A percentile compares a stretch with the other conserved stretches of the same genome.
phyloP scores from a whole-genome alignment of 2,329 filamentous ascomycete species.

The Simplicillium sp. region DNA sequence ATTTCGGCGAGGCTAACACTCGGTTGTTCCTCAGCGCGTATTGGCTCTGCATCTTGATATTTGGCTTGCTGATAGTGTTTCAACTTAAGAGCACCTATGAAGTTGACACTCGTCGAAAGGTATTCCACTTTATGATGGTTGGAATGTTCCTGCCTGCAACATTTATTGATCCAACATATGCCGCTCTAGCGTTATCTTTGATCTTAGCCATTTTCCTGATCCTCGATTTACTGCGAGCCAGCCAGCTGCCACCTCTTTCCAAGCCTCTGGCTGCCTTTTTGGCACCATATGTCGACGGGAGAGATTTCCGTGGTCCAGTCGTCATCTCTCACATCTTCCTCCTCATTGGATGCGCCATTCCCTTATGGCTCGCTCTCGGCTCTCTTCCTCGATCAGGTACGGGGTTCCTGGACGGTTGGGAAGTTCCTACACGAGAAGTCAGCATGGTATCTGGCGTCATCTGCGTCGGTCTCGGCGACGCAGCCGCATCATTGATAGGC shows the following conservation, averaged over 20 bases:
- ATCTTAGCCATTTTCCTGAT: slow-evolving; percentile 79
- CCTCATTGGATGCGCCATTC: slow-evolving; percentile 88
- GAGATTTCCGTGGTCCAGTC: slow-evolving; percentile 86
- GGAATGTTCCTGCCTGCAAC: slow-evolving; percentile 84
- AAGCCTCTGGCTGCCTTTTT: slow-evolving; percentile 80
- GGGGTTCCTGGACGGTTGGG: slow-evolving; percentile 61
- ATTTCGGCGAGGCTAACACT: slow-evolving; percentile 68
- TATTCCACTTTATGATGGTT: slow-evolving; percentile 98
- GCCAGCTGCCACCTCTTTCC: slow-evolving; percentile 82
- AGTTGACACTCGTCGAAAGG: slow-evolving; percentile 91
- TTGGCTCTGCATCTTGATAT: slow-evolving; percentile 58
- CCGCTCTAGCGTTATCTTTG: slow-evolving; percentile 67
- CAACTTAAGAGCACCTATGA: slow-evolving; percentile 68
- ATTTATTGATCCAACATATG: slow-evolving; percentile 79
- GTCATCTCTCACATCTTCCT: slow-evolving; percentile 96
- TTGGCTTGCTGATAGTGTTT: slow-evolving; percentile 68
- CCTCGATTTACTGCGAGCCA: slow-evolving; percentile 80
- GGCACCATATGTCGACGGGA: slow-evolving; percentile 86
- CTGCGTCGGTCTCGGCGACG: slow-evolving; percentile 91
- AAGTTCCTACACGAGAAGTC: slow-evolving; percentile 62
- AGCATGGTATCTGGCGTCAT: slow-evolving; percentile 89
- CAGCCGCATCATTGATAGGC: slow-evolving; percentile 83
- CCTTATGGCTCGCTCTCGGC: slow-evolving; percentile 80
- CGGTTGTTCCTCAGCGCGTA: slow-evolving; percentile 70
- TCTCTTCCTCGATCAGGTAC: slow-evolving; percentile 49